Percentiles rank a stretch among this genome's conserved stretches.
phyloP scores from a whole-genome alignment of 106 monocot genomes.

The Dactylorhiza incarnata region DNA sequence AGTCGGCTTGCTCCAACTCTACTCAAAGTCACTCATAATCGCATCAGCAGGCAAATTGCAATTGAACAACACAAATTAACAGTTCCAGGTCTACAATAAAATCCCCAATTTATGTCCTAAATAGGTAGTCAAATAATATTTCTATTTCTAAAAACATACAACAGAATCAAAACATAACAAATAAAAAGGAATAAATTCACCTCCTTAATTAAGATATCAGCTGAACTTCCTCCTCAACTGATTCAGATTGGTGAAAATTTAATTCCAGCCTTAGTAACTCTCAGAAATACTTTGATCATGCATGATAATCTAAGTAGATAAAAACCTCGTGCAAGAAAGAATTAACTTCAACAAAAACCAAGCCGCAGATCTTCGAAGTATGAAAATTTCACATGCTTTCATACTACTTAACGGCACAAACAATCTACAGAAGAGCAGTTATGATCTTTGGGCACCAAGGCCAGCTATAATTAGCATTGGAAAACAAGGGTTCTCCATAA shows the following conservation, averaged over 20 bases:
- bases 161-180: too few species aligned
- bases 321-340: neutral
- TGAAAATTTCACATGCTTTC: neutral
- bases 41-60: neutral
- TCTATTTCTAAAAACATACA: too few species aligned
- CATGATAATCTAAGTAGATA: neutral
- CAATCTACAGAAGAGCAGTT: neutral
- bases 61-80: too few species aligned
- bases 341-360: neutral
- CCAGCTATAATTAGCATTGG: neutral
- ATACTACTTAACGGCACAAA: neutral
- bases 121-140: neutral
- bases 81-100: too few species aligned
- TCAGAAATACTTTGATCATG: neutral
- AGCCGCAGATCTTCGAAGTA: neutral
- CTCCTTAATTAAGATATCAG: too few species aligned
- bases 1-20: too few species aligned
- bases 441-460: neutral
- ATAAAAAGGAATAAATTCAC: too few species aligned
- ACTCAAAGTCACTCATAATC: too few species aligned
- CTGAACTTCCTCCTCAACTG: neutral
- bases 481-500: too few species aligned
- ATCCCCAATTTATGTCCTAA: neutral
- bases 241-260: neutral
- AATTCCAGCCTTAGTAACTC: neutral